phyloP scores from a whole-genome alignment of 371 early-diverging fungal genomes.

The Rhizomucor pusillus region DNA sequence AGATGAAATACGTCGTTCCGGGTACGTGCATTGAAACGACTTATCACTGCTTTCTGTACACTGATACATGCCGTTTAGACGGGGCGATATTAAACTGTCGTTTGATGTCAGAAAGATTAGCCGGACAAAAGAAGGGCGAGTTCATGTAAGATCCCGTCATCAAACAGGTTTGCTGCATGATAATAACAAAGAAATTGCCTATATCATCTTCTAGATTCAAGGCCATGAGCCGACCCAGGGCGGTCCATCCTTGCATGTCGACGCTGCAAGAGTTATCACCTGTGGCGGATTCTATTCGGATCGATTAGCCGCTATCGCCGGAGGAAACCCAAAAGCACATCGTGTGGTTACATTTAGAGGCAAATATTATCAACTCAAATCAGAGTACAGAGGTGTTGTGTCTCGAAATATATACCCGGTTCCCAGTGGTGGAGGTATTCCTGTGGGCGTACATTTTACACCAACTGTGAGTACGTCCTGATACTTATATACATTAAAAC shows the following conservation, averaged over 20 bases:
- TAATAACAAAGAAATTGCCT: no score
- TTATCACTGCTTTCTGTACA: not conserved
- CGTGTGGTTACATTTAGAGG: conserved; percentile 45
- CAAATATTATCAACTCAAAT: conserved; percentile 45
- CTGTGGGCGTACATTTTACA: conserved; percentile 47
- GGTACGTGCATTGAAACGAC: conserved; percentile 16
- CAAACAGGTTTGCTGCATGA: not conserved
- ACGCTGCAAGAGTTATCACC: conserved; percentile 41
- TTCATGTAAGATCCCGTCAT: conserved; percentile 12
- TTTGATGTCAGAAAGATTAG: conserved; percentile 40
- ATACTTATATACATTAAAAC: no score
- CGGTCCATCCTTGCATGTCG: conserved; percentile 35
- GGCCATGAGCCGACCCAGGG: conserved; percentile 35
- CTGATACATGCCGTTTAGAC: conserved; percentile 14
- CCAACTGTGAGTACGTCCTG: conserved; percentile 27
- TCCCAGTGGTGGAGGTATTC: conserved; percentile 47
- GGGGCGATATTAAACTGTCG: conserved; percentile 44
- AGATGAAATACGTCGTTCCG: conserved; percentile 35
- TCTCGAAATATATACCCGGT: conserved; percentile 48
- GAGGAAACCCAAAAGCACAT: conserved; percentile 31
- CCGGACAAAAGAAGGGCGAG: conserved; percentile 24
- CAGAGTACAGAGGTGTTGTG: conserved; percentile 36
- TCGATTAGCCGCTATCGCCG: conserved; percentile 36
- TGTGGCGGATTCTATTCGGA: conserved; percentile 50
- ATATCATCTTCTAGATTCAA: conserved; percentile 22